Percentiles rank a stretch among this genome's conserved stretches.
phyloP scores from a whole-genome alignment of 306 rosid species.

The Corylus americana region DNA sequence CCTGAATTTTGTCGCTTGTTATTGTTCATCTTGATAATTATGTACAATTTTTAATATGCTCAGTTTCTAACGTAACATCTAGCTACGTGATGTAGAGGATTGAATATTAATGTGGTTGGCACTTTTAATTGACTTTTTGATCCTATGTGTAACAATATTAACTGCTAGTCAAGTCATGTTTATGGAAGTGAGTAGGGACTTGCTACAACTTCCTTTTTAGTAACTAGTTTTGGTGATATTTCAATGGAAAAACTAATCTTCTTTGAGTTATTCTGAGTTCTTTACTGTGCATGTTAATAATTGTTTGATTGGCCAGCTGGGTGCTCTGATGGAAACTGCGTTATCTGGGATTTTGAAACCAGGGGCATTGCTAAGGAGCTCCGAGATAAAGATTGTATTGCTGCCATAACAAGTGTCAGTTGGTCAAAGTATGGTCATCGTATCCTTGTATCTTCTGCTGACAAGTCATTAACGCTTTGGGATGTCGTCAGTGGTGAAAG shows the following conservation, averaged over 20 bases:
- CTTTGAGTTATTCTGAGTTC: conserved; percentile 2
- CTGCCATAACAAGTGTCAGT: conserved; percentile 67
- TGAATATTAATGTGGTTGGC: not conserved
- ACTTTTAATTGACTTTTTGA: not conserved
- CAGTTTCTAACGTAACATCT: not conserved
- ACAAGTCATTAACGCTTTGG: conserved; percentile 84
- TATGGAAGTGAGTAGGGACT: not conserved
- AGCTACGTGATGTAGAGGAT: not conserved
- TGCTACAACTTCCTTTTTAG: not conserved
- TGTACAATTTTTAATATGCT: not conserved
- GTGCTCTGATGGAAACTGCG: conserved; percentile 89
- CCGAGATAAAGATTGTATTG: conserved; percentile 66
- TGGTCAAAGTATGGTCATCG: conserved; percentile 76
- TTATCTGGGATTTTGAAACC: conserved; percentile 94
- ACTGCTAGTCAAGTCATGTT: not conserved
- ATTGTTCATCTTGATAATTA: not conserved
- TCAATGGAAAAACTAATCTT: not conserved
- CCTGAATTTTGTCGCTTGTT: not conserved
- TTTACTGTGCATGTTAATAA: conserved; percentile 24
- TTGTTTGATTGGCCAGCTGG: conserved; percentile 70
- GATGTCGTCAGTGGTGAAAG: conserved; percentile 73
- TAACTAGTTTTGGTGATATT: not conserved
- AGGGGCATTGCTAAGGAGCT: conserved; percentile 95
- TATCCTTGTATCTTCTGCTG: conserved; percentile 86
- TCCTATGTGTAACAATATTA: not conserved